These are phyloP conservation scores for Ceratocystis eucalypticola DNA, from an alignment of 2,329 filamentous ascomycete species.

Conservation along the genomic window DNA sequence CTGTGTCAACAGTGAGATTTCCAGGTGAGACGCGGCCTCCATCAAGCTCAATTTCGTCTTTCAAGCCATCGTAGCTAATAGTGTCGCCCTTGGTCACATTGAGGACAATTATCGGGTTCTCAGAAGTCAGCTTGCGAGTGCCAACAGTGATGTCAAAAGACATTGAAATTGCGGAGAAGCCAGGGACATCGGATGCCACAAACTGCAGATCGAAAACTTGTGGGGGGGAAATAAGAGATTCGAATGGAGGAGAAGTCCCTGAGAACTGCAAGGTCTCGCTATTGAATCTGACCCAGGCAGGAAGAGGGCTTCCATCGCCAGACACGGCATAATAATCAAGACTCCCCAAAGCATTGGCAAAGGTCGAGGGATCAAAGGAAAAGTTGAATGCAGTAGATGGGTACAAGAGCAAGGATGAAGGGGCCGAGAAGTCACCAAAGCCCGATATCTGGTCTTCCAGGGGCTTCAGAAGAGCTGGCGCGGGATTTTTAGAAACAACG, in stretches of 20 bases:
- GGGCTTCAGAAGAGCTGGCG: slow-evolving; percentile 42
- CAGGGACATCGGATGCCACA: slow-evolving; percentile 66
- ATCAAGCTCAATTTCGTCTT: slow-evolving; percentile 43
- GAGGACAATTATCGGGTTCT: slow-evolving; percentile 41
- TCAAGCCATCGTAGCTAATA: slow-evolving; percentile 41
- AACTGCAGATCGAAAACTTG: slow-evolving; percentile 60
- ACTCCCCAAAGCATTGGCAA: slow-evolving; percentile 38
- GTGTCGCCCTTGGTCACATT: slow-evolving; percentile 40
- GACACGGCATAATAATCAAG: slow-evolving; percentile 67
- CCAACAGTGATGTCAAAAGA: slow-evolving; percentile 61
- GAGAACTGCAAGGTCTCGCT: slow-evolving; percentile 48
- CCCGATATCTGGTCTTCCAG: slow-evolving; percentile 43
- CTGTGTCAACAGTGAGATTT: slow-evolving; percentile 39
- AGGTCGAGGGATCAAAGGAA: slow-evolving; percentile 45
- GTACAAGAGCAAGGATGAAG: slow-evolving; percentile 44
- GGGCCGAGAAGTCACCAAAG: slow-evolving; percentile 47
- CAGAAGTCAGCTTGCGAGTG: slow-evolving; percentile 53
- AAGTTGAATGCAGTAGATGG: slow-evolving; percentile 42
- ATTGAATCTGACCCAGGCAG: slow-evolving; percentile 74
- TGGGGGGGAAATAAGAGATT: slow-evolving; percentile 50
- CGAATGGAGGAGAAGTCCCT: slow-evolving; percentile 53
- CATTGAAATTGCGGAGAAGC: slow-evolving; percentile 54
- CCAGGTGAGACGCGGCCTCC: slow-evolving; percentile 34
- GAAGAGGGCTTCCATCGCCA: slow-evolving; percentile 64
- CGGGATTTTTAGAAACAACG: slow-evolving; percentile 47